Base-by-base conservation (phyloP, 352 stramenopile genomes). In the Saprolegnia parasitica region DNA sequence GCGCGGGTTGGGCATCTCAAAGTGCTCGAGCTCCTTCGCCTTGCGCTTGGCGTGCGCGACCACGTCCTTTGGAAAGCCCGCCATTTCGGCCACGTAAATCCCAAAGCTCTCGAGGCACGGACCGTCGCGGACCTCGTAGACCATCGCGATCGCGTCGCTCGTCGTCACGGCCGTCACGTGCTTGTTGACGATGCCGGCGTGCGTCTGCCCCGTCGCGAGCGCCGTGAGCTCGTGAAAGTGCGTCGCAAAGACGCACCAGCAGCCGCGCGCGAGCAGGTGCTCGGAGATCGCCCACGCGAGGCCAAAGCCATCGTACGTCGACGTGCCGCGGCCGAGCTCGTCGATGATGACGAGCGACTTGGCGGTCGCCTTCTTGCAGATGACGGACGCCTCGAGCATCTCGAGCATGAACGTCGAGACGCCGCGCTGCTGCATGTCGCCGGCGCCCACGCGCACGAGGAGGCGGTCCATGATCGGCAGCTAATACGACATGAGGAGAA, bases 341-440 rank as follows among this genome's bases (percentile, higher is more conserved):
- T 99, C 98, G 74, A 99, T 98, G 67, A 99, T 98, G 63, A 99
- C 97, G 40, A 99, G 81, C 57, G 91, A 98, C 10, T 80, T 78
- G 63, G 86, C 81, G 0, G 96, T 98, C 0, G 95, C 96, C 70
- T 94, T 96, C 76, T 96, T 86, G 47, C 99, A 76, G 73, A 99
- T 99, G 18, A 90, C 89, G 0, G 91, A 93, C 10, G 97, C 93
- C 75, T 99, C 98, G 11, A 99, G 78, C 98, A 99, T 99, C 81
- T 99, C 98, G 57, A 98, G 94, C 97, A 99, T 99, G 76, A 99
- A 99, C 18, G 97, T 99, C 11, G 95, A 99, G 52, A 99, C 96
- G 42, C 97, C 97, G 18, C 92, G 83, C 72, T 99, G 92, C 78
- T 99, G 96, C 15, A 93, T 79, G 75, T 99, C 98, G 3, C 96